phyloP scores from a whole-genome alignment of 139 green algal species.

The Chlorella sp. region DNA sequence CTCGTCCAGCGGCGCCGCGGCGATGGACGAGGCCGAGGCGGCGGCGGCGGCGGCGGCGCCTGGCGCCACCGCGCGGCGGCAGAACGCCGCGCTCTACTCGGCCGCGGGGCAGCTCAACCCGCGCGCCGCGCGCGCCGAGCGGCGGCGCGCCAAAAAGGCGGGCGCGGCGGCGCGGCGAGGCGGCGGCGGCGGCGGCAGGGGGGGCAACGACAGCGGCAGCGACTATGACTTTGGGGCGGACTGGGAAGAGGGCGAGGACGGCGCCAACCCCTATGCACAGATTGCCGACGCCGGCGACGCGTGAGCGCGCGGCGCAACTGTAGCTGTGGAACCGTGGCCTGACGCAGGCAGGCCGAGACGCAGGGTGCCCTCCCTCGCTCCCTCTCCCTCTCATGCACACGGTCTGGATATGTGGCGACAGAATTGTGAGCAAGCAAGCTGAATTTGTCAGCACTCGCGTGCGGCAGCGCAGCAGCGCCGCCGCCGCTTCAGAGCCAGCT shows the following conservation, averaged over 20 bases:
- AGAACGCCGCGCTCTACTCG: constrained; percentile 70
- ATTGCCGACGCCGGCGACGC: background rate
- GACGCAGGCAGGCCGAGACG: no score
- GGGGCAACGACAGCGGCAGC: background rate
- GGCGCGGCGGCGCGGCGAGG: constrained; percentile 2
- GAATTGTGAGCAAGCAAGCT: no score
- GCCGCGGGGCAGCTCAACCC: constrained; percentile 87
- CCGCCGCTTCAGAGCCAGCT: no score
- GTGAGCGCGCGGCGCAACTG: no score
- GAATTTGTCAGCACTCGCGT: no score
- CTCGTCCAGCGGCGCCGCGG: no score
- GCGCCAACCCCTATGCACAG: constrained; percentile 20
- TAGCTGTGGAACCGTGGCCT: no score
- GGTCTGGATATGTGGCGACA: no score
- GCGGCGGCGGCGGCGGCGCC: constrained; percentile 17
- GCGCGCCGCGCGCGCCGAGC: constrained; percentile 51
- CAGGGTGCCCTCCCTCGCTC: no score
- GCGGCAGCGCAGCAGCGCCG: no score
- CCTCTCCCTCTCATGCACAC: no score
- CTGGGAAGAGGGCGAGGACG: constrained; percentile 2
- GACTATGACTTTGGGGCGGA: constrained; percentile 39
- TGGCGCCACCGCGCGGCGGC: constrained; percentile 15
- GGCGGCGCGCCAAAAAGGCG: constrained; percentile 58
- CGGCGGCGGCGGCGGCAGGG: background rate
- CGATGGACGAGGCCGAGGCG: constrained; percentile 46